Conservation (phyloP, 1,284 basidiomycete genomes). For the Golubevia sp. region DNA sequence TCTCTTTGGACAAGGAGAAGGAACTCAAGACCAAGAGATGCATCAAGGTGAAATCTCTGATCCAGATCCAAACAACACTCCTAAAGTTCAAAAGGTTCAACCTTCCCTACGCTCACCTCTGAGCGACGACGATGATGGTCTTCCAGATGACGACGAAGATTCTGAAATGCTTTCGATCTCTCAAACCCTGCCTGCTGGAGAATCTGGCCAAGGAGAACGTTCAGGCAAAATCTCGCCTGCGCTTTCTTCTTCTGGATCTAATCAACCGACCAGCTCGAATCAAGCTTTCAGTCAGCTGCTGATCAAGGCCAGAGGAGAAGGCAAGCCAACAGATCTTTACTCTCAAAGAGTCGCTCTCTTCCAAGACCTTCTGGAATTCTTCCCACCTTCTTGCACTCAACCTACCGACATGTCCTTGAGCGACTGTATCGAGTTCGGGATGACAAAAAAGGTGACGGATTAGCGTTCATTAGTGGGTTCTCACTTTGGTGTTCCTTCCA, state of each 20-base stretch:
- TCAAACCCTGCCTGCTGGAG: slow-evolving; percentile 18
- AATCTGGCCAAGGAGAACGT: slow-evolving; percentile 17
- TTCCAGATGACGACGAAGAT: slow-evolving; percentile 8
- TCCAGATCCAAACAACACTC: not conserved
- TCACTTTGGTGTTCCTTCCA: no score
- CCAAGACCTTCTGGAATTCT: slow-evolving; percentile 33
- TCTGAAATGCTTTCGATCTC: slow-evolving; percentile 19
- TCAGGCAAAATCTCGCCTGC: no score
- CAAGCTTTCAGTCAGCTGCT: no score
- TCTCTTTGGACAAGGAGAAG: slow-evolving; percentile 13
- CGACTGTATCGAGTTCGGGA: slow-evolving; percentile 21
- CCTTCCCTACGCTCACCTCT: not conserved
- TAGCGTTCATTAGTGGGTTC: no score
- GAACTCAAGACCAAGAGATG: slow-evolving; percentile 2
- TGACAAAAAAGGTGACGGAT: no score
- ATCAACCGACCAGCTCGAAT: not conserved
- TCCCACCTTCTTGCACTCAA: slow-evolving; percentile 35
- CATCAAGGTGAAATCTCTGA: slow-evolving; percentile 1
- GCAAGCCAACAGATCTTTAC: slow-evolving; percentile 12
- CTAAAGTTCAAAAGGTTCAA: not conserved
- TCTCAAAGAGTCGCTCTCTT: slow-evolving; percentile 28
- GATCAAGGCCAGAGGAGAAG: not conserved
- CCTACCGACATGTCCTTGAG: slow-evolving; percentile 26
- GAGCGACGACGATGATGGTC: slow-evolving; percentile 5
- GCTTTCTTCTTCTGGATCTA: not conserved